Evolutionary conservation across 2,329 filamentous ascomycete species (phyloP).

Genomic region (Sarocladium brachiariae): DNA sequence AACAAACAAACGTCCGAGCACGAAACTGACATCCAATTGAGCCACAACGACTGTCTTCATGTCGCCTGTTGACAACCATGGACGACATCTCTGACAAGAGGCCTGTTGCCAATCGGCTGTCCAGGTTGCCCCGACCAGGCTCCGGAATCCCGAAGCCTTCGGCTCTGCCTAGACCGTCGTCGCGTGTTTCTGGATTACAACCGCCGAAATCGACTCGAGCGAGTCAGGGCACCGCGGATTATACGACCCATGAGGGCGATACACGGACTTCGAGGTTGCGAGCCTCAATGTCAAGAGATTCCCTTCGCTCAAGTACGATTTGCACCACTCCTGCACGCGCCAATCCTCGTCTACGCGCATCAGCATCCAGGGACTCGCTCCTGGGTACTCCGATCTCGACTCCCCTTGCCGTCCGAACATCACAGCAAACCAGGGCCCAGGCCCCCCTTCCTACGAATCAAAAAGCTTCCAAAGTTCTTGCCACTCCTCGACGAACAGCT

Average conservation of each 20-base stretch:
- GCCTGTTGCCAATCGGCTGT: conserved; percentile 20
- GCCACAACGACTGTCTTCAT: not conserved
- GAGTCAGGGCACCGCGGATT: conserved; percentile 16
- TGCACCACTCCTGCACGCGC: conserved; percentile 16
- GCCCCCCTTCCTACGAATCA: conserved; percentile 14
- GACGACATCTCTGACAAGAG: conserved; percentile 11
- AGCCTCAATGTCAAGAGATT: conserved; percentile 32
- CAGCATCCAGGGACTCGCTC: conserved; percentile 17
- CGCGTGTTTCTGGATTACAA: conserved; percentile 11
- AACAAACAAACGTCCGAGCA: conserved; percentile 7
- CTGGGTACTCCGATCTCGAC: conserved; percentile 11
- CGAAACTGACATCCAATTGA: not conserved
- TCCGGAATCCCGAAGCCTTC: conserved; percentile 26
- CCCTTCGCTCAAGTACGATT: conserved; percentile 23
- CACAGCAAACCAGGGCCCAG: conserved; percentile 12
- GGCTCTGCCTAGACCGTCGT: conserved; percentile 19
- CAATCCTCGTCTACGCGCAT: conserved; percentile 14
- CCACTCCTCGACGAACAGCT: not conserved
- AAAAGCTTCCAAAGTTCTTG: conserved; percentile 13
- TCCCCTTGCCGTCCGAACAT: conserved; percentile 6
- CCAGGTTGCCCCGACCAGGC: conserved; percentile 28
- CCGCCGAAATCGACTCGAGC: conserved; percentile 11
- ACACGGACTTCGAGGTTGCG: conserved; percentile 35
- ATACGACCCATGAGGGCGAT: conserved; percentile 18
- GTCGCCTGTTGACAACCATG: not conserved